Conservation (phyloP, 331 rosid genomes). For the Telfairia occidentalis region DNA sequence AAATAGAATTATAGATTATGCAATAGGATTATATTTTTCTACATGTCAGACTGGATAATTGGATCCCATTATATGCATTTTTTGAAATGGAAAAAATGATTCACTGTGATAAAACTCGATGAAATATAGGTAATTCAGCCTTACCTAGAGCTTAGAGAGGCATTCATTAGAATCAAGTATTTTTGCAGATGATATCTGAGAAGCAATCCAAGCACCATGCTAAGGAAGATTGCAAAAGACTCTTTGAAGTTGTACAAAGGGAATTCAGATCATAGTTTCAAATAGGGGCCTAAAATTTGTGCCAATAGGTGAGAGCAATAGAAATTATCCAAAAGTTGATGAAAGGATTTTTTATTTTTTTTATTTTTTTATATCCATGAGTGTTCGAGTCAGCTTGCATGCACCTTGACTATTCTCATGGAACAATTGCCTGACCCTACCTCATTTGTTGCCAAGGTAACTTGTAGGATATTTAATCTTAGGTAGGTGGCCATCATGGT, state of each 20-base stretch:
- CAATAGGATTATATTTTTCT: neutral
- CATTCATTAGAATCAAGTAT: neutral
- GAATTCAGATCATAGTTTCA: neutral
- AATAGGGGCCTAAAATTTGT: neutral
- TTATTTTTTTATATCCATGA: too few species aligned
- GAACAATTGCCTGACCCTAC: too few species aligned
- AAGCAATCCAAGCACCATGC: neutral
- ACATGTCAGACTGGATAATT: neutral
- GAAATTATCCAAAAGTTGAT: neutral
- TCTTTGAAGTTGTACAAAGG: neutral
- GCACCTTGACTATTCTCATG: too few species aligned
- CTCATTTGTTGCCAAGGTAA: too few species aligned
- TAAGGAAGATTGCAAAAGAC: neutral
- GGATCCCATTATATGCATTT: neutral
- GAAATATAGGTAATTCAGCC: slow-evolving; percentile 6
- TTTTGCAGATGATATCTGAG: neutral
- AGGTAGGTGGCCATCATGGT: too few species aligned
- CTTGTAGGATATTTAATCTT: too few species aligned
- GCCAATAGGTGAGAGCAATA: neutral
- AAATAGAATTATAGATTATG: neutral
- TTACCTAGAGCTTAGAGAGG: neutral
- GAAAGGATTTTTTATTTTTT: neutral
- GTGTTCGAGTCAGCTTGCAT: too few species aligned
- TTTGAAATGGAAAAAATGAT: neutral
- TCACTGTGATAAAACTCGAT: neutral